Evolutionary conservation across 2,329 filamentous ascomycete genomes (phyloP).

Genomic region (Zopfia rhizophila): DNA sequence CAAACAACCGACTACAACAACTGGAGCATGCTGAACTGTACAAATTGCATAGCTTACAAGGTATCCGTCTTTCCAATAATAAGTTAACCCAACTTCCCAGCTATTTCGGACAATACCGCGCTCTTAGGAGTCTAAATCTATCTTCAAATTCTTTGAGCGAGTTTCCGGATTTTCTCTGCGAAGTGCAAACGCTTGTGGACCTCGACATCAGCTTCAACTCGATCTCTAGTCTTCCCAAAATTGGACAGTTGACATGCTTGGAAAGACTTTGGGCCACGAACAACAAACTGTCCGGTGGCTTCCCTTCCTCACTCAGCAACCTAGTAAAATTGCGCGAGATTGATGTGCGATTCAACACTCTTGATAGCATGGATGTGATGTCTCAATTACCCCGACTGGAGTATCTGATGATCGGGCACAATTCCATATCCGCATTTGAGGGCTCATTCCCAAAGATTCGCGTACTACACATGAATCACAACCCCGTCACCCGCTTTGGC

Average conservation of each 20-base stretch:
- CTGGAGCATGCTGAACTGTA: slow-evolving; percentile 86
- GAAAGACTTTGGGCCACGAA: slow-evolving; percentile 96
- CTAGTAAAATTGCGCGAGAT: slow-evolving; percentile 85
- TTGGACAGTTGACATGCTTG: slow-evolving; percentile 80
- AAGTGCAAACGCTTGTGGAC: slow-evolving; percentile 84
- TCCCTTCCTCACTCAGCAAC: slow-evolving; percentile 78
- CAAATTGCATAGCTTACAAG: slow-evolving; percentile 78
- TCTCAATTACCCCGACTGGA: slow-evolving; percentile 87
- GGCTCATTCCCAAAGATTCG: slow-evolving; percentile 88
- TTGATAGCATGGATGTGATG: slow-evolving; percentile 88
- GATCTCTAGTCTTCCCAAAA: slow-evolving; percentile 80
- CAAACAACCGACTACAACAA: slow-evolving; percentile 90
- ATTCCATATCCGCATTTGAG: slow-evolving; percentile 87
- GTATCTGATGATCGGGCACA: slow-evolving; percentile 90
- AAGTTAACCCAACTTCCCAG: slow-evolving; percentile 79
- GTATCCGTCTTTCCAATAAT: slow-evolving; percentile 94
- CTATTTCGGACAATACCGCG: slow-evolving; percentile 84
- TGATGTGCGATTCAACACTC: slow-evolving; percentile 92
- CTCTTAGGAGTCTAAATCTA: slow-evolving; percentile 84
- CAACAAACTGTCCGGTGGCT: slow-evolving; percentile 81
- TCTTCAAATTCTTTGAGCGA: slow-evolving; percentile 91
- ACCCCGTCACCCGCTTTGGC: slow-evolving; percentile 94
- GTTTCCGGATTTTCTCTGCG: slow-evolving; percentile 87
- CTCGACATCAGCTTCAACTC: slow-evolving; percentile 97
- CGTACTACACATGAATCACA: slow-evolving; percentile 89